Base-by-base conservation (phyloP, 2,329 filamentous ascomycete genomes). In the Aspergillus sp. region DNA sequence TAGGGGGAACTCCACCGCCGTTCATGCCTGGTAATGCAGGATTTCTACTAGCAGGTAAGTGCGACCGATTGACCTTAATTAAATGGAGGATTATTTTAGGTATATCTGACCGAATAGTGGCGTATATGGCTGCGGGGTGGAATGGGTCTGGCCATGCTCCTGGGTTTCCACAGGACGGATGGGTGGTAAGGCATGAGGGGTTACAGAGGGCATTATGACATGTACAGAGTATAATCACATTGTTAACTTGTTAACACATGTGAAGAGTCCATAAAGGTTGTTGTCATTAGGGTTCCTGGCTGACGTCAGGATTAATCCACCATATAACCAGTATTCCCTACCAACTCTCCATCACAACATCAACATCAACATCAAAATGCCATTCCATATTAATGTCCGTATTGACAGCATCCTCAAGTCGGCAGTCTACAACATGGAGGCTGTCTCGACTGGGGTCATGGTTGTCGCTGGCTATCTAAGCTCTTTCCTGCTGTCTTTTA, bases 21-120 rank as follows among this genome's bases (percentile, higher is more conserved):
- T 62, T 62, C 24, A 62, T 62, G 53, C 60, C 60, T 1, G 60
- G 60, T 19, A 62, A 62, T 27, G 60, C 60, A 3, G 58, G 60
- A 0, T 58, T 59, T 37, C 43, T 62, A 3, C 56, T 61, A 17
- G 60, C 60, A 8, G 54, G 60, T 60, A 43, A 12, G 57, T 54
- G 19, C 14, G 11, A 6, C n/a, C 23, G 7, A 24, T 31, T 31
- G 8, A 31, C 27, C 4, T 11, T 31, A 4, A 31, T 11, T 3
- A 27, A 9, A 9, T 4, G 2, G 1, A 31, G 2, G 2, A 15
- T 6, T 14, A 15, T 31, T 40, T 21, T 2, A 19, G 11, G 11
- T 9, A 19, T 2, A 19, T n/a, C 44, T 19, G 4, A 40, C 3
- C 5, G 2, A 31, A 31, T 40, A 60, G 60, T 62, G 19, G 58